A percentile compares a stretch with the other conserved stretches of the same genome.
Conservation (phyloP, 2,329 filamentous ascomycete species). For the Bipolaris gigantea region DNA sequence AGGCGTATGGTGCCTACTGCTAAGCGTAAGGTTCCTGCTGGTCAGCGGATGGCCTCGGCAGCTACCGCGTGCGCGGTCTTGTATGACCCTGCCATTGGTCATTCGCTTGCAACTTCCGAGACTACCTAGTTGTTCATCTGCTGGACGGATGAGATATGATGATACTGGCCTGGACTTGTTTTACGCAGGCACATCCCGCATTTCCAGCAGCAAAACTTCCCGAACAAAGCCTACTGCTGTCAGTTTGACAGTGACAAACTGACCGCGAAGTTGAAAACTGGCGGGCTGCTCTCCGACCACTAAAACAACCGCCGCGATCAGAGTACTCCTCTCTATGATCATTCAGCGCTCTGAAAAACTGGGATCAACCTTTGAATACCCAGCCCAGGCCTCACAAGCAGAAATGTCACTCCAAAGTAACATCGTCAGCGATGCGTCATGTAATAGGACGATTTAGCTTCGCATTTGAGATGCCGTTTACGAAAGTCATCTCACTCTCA, state of each 20-base stretch:
- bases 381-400: background rate
- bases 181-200: background rate
- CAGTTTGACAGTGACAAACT: background rate
- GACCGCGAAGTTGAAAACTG: background rate
- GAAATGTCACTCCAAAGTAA: background rate
- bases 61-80: slow-evolving; percentile 18
- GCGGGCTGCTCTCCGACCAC: background rate
- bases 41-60: background rate
- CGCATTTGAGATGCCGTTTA: background rate
- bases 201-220: background rate
- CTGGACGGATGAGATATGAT: background rate
- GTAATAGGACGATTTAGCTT: background rate
- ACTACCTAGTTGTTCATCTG: background rate
- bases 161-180: background rate
- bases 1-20: too few relatives aligned
- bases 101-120: background rate
- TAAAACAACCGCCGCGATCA: background rate
- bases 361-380: background rate
- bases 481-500: background rate
- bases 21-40: background rate
- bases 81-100: slow-evolving; percentile 14
- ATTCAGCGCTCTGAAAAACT: background rate
- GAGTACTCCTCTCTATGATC: background rate
- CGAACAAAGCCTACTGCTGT: background rate
- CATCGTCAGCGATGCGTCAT: background rate